phyloP scores from a whole-genome alignment of 2,329 filamentous ascomycete species.

The Epichloe bromicola region DNA sequence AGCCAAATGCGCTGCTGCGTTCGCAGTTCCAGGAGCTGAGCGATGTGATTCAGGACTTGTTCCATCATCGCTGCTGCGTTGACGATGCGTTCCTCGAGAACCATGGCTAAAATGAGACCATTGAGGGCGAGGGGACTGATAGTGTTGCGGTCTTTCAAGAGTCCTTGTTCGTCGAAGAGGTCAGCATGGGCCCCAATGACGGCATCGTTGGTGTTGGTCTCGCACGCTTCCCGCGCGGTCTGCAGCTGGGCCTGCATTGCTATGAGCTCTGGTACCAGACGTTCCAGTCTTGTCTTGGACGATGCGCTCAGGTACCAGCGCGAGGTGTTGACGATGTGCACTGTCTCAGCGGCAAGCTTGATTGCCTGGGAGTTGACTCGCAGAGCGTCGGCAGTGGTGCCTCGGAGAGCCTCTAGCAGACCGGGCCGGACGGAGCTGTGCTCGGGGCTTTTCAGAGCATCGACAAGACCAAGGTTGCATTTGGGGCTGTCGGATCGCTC shows the following conservation, averaged over 20 bases:
- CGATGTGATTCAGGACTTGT: slow-evolving; percentile 22
- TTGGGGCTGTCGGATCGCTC: slow-evolving; percentile 6
- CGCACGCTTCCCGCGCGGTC: slow-evolving; percentile 13
- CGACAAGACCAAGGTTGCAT: slow-evolving; percentile 18
- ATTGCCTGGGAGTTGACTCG: slow-evolving; percentile 13
- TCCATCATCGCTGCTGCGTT: slow-evolving; percentile 16
- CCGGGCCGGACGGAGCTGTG: slow-evolving; percentile 17
- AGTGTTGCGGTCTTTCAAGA: slow-evolving; percentile 16
- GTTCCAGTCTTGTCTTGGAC: slow-evolving; percentile 10
- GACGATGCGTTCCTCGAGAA: slow-evolving; percentile 31
- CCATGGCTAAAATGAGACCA: slow-evolving; percentile 32
- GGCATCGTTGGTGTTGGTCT: slow-evolving; percentile 23
- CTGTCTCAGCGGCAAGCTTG: slow-evolving; percentile 11
- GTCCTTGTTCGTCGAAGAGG: slow-evolving; percentile 28
- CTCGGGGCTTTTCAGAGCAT: slow-evolving; percentile 26
- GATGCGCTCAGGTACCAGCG: slow-evolving; percentile 17
- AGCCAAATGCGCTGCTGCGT: slow-evolving; percentile 27
- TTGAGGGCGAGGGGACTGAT: slow-evolving; percentile 17
- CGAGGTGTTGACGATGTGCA: slow-evolving; percentile 16
- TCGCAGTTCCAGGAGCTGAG: slow-evolving; percentile 22
- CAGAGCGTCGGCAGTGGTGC: slow-evolving; percentile 16
- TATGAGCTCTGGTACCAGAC: slow-evolving; percentile 9
- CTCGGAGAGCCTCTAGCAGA: slow-evolving; percentile 19
- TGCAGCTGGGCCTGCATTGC: slow-evolving; percentile 16
- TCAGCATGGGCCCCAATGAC: slow-evolving; percentile 26